phyloP scores from a whole-genome alignment of 768 basidiomycete species.

The Phaeolepiota aurea region DNA sequence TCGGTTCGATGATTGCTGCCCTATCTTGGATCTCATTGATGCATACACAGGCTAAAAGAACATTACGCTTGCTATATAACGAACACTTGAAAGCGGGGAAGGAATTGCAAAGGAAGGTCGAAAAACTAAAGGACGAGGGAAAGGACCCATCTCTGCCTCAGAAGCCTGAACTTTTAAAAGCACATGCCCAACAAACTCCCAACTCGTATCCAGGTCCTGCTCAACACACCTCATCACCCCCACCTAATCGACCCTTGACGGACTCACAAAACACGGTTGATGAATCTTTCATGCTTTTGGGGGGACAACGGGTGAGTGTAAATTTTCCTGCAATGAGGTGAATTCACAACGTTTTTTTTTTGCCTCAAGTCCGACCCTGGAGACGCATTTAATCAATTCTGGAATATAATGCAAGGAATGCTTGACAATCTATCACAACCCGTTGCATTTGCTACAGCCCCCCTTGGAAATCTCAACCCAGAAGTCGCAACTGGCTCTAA shows the following conservation, averaged over 20 bases:
- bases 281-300: slow-evolving; percentile 83
- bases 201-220: slow-evolving; percentile 21
- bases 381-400: slow-evolving; percentile 85
- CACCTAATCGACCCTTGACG: slow-evolving; percentile 34
- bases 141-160: slow-evolving; percentile 72
- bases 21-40: not conserved
- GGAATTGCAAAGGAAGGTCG: slow-evolving; percentile 65
- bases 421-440: slow-evolving; percentile 81
- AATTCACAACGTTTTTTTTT: slow-evolving; percentile 5
- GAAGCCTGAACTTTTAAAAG: slow-evolving; percentile 29
- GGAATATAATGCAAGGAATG: slow-evolving; percentile 84
- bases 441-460: slow-evolving; percentile 77
- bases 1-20: slow-evolving; percentile 36
- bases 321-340: slow-evolving; percentile 2
- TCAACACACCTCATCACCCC: slow-evolving; percentile 37
- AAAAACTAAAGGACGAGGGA: slow-evolving; percentile 65
- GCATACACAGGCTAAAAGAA: slow-evolving; percentile 58
- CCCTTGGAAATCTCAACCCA: slow-evolving; percentile 43
- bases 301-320: slow-evolving; percentile 61
- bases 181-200: slow-evolving; percentile 19
- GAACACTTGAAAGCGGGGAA: slow-evolving; percentile 65
- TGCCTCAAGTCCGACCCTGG: slow-evolving; percentile 61
- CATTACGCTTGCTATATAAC: slow-evolving; percentile 64
- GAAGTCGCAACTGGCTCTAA: slow-evolving; percentile 10
- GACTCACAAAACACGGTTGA: slow-evolving; percentile 64